Evolutionary conservation across 2,329 filamentous ascomycete genomes (phyloP).

Genomic region (Talaromyces sp.): DNA sequence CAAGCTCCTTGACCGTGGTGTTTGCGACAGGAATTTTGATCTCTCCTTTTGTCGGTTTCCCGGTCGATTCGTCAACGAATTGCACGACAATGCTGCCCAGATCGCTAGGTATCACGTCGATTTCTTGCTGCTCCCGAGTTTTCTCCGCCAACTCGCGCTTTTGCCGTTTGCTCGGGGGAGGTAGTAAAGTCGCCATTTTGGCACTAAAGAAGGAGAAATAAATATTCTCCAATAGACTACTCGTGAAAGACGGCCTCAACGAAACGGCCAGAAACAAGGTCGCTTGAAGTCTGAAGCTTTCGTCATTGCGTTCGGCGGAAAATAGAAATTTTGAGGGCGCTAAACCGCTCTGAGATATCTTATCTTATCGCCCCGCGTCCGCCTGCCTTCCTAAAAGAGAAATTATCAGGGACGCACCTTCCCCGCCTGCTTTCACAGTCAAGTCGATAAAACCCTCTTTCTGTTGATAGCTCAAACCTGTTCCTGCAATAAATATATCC

Average conservation of each 20-base stretch:
- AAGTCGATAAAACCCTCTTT: not conserved
- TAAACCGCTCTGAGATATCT: constrained; percentile 3
- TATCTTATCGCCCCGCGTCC: constrained; percentile 8
- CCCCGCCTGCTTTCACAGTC: not conserved
- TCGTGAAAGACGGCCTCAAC: not conserved
- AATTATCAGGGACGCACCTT: constrained; percentile 1
- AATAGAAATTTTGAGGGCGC: constrained; percentile 10
- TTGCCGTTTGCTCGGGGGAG: constrained; percentile 85
- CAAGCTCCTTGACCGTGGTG: constrained; percentile 82
- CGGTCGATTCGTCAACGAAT: constrained; percentile 75
- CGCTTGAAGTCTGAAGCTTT: not conserved
- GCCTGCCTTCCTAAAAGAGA: constrained; percentile 7
- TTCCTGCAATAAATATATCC: not conserved
- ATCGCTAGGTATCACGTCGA: constrained; percentile 60
- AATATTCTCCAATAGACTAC: not conserved
- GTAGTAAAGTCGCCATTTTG: constrained; percentile 71
- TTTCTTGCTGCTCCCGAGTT: constrained; percentile 69
- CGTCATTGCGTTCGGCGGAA: not conserved
- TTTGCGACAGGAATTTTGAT: constrained; percentile 76
- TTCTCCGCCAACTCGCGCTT: constrained; percentile 68
- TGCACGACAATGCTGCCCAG: constrained; percentile 76
- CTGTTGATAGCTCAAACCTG: not conserved
- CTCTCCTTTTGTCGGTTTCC: constrained; percentile 62
- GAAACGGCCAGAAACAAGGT: not conserved
- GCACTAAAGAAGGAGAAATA: not conserved